Evolutionary conservation across 257 asterid species (phyloP).

Genomic region (Solanum clarkiae): DNA sequence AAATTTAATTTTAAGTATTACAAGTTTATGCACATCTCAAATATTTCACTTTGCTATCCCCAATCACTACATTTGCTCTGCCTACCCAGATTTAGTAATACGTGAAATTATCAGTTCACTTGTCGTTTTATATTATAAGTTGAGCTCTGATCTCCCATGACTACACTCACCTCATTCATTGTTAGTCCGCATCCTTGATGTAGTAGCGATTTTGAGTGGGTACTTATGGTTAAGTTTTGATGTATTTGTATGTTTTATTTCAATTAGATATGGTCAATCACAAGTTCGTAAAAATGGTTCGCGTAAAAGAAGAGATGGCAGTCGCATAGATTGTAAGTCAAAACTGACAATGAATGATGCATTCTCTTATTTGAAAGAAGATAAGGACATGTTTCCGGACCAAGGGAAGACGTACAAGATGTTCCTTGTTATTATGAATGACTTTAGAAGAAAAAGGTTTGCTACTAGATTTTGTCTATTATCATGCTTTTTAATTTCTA

Average conservation of each 20-base stretch:
- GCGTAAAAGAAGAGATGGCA: not conserved
- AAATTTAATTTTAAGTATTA: not conserved
- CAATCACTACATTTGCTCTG: not conserved
- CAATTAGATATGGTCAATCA: not conserved
- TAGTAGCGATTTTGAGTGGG: not conserved
- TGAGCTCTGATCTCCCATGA: not conserved
- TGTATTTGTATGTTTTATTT: not conserved
- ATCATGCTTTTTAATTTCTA: constrained; percentile 17
- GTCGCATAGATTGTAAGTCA: constrained; percentile 16
- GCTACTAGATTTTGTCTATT: not conserved
- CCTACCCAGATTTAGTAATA: not conserved
- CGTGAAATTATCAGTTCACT: not conserved
- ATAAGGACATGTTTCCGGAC: constrained; percentile 30
- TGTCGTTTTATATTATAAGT: not conserved
- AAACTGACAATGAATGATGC: constrained; percentile 84
- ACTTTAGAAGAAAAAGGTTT: constrained; percentile 92
- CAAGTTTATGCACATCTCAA: not conserved
- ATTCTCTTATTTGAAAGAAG: constrained; percentile 71
- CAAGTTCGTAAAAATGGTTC: not conserved
- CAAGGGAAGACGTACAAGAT: constrained; percentile 68
- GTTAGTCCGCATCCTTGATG: not conserved
- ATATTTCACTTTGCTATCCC: not conserved
- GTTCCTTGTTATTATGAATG: constrained; percentile 90
- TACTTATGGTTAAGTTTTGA: not conserved
- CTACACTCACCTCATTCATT: not conserved